Percentiles rank a stretch among this genome's conserved stretches.
phyloP scores from a whole-genome alignment of 352 stramenopile genomes.

The Phytophthora sojae region DNA sequence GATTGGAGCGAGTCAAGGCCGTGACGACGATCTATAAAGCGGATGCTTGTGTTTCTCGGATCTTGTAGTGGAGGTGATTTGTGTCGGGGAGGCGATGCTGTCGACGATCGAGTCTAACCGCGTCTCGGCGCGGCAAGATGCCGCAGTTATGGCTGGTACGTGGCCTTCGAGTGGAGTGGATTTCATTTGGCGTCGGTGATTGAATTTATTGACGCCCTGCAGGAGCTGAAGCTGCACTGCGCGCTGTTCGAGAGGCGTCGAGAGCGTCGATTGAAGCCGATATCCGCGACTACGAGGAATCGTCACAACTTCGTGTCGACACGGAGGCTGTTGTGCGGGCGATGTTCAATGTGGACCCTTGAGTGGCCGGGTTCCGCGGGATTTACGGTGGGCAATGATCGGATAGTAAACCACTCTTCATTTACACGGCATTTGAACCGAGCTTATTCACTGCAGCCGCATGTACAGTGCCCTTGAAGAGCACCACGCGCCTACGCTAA shows the following conservation, averaged over 20 bases:
- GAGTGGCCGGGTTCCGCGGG: not conserved
- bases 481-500: conserved; percentile 22
- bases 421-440: conserved; percentile 8
- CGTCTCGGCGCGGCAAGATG: not conserved
- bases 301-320: conserved; percentile 38
- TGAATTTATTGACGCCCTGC: not conserved
- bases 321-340: conserved; percentile 34
- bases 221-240: conserved; percentile 40
- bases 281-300: conserved; percentile 34
- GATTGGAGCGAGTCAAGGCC: not conserved
- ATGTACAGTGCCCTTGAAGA: conserved; percentile 15
- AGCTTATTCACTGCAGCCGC: conserved; percentile 16
- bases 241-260: conserved; percentile 27
- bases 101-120: conserved; percentile 2
- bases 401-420: conserved; percentile 8
- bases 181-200: conserved; percentile 2
- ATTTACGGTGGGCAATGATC: not conserved
- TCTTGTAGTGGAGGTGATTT: conserved; percentile 44
- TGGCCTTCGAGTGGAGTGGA: not conserved
- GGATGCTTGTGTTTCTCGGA: not conserved
- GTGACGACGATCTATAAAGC: not conserved
- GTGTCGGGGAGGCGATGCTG: conserved; percentile 34
- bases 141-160: conserved; percentile 34
- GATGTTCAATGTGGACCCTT: conserved; percentile 35
- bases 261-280: conserved; percentile 23